Evolutionary conservation across 1,139 yeast genomes (phyloP), one percentile per base, ranked within the genome.

Genomic region (Taphrina communis): DNA sequence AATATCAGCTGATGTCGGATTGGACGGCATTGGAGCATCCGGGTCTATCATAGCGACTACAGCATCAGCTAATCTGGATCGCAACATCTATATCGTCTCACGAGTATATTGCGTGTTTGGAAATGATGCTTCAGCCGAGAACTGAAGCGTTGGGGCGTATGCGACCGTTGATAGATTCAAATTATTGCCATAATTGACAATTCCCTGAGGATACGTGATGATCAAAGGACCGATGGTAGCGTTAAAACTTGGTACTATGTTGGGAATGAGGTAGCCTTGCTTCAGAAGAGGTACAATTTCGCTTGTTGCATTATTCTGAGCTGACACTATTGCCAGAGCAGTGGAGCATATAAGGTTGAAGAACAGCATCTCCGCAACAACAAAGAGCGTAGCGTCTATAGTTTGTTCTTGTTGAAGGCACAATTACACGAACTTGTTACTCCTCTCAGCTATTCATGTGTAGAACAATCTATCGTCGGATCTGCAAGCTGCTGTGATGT

Each of bases 31-130:
- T 8, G 67, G 67, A 35, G 67, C 67, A 46, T 63, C 67, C 14
- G 61, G 61, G 39, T 63, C 67, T 14, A 63, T 46, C 67, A 63
- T 63, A 41, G 66, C 66, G 35, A 62, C 59, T 56, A 41, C 31
- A 6, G 19, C 35, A 19, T 19, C 21, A 36, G 17, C 11, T 35
- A 5, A 6, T 6, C 2, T 1, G 9, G 2, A 8, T 8, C 2
- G 14, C 3, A 2, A 11, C 6, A 19, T 8, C 17, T 35, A 19
- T 19, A 14, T 11, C 4, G 11, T 38, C 62, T 36, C 9, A 44
- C 51, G 25, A 9, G 62, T 58, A 36, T 58, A 58, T 17, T 58
- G 42, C 38, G 67, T 39, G 35, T 38, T 31, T 11, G 53, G 31
- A n/a, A 14, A 31, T 17, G 44, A n/a, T 8, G 67, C 60, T 44